A percentile compares a stretch with the other conserved stretches of the same genome.
These are phyloP conservation scores for Candida smagusa DNA, from an alignment of 1,139 yeast genomes.

Conservation along the genomic window DNA sequence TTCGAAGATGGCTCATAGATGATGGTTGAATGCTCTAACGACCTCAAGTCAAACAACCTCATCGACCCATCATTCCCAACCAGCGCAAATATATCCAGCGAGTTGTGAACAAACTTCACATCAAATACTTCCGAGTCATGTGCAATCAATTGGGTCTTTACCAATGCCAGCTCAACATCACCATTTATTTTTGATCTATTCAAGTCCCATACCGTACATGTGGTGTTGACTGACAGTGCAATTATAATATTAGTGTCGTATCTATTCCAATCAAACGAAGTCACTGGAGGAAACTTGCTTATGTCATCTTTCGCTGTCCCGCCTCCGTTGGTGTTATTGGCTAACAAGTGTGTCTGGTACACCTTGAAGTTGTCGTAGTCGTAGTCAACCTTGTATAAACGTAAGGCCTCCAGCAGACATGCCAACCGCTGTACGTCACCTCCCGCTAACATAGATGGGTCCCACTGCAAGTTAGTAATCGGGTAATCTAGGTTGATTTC, in stretches of 20 bases:
- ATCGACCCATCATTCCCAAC: slow-evolving; percentile 97
- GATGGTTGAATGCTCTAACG: slow-evolving; percentile 91
- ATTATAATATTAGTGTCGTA: slow-evolving; percentile 69
- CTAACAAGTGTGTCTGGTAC: slow-evolving; percentile 39
- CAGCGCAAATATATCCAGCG: slow-evolving; percentile 80
- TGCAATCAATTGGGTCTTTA: slow-evolving; percentile 91
- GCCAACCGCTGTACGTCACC: slow-evolving; percentile 48
- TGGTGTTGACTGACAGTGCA: slow-evolving; percentile 89
- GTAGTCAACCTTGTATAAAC: slow-evolving; percentile 54
- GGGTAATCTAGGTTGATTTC: slow-evolving; percentile 63
- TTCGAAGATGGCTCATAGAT: slow-evolving; percentile 62
- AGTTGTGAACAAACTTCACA: slow-evolving; percentile 75
- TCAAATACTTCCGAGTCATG: slow-evolving; percentile 96
- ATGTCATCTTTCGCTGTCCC: slow-evolving; percentile 25
- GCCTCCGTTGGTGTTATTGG: slow-evolving; percentile 32
- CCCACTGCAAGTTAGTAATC: slow-evolving; percentile 70
- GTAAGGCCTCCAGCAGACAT: slow-evolving; percentile 67
- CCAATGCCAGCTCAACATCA: slow-evolving; percentile 50
- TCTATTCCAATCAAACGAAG: slow-evolving; percentile 91
- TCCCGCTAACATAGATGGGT: slow-evolving; percentile 42
- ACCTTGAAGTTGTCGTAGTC: slow-evolving; percentile 32
- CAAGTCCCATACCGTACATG: slow-evolving; percentile 95
- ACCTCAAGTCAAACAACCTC: slow-evolving; percentile 83
- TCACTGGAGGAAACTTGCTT: slow-evolving; percentile 72
- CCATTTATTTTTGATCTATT: slow-evolving; percentile 28